phyloP scores from a whole-genome alignment of 2,329 filamentous ascomycete genomes.

The Karstenula rhodostoma region DNA sequence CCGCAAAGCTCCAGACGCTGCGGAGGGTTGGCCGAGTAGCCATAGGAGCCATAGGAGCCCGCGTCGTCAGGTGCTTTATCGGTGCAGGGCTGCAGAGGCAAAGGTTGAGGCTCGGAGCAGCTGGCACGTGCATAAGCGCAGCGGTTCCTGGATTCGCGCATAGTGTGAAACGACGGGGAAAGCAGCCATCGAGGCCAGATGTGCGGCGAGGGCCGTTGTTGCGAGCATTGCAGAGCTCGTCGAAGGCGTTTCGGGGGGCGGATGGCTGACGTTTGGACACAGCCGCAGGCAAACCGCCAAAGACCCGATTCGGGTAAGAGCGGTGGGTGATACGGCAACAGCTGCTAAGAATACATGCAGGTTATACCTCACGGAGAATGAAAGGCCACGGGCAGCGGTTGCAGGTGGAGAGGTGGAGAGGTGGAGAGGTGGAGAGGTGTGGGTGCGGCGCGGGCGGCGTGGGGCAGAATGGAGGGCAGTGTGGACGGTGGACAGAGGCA shows the following conservation, averaged over 20 bases:
- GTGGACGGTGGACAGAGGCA: background rate
- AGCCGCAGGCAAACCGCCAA: constrained; percentile 43
- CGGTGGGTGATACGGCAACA: constrained; percentile 40
- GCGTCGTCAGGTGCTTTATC: constrained; percentile 12
- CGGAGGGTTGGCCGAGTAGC: background rate
- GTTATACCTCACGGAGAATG: constrained; percentile 18
- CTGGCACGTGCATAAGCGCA: constrained; percentile 22
- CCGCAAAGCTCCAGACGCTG: constrained; percentile 5
- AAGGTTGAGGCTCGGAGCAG: background rate
- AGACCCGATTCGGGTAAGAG: constrained; percentile 32
- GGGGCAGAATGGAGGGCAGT: background rate
- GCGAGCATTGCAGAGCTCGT: constrained; percentile 20
- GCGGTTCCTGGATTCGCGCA: constrained; percentile 12
- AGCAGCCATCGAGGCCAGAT: constrained; percentile 9
- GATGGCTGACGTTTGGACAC: constrained; percentile 42
- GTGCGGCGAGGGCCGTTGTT: constrained; percentile 21
- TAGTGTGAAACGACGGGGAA: constrained; percentile 5
- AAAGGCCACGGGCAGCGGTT: background rate
- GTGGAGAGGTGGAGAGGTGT: background rate
- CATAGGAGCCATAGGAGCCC: constrained; percentile 1
- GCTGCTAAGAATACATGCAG: constrained; percentile 46
- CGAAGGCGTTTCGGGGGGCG: constrained; percentile 30
- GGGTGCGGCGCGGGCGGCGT: constrained; percentile 3
- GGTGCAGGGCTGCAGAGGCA: constrained; percentile 9
- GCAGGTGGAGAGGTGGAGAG: constrained; percentile 1